Evolutionary conservation across 139 green algal species (phyloP).

Genomic region (Micromonas commoda): DNA sequence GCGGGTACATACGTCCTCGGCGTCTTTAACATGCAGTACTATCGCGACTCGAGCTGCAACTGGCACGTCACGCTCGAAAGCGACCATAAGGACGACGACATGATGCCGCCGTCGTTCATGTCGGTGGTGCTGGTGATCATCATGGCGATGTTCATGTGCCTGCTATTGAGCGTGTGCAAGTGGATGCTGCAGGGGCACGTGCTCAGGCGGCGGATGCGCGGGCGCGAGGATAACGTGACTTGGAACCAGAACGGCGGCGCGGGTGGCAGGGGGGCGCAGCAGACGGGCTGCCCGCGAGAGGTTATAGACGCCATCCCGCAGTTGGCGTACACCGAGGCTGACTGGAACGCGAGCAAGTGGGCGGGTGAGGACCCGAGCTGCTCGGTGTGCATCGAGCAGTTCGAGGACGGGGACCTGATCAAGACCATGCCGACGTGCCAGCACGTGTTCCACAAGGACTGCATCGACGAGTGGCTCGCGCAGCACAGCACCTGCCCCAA

Average conservation of each 20-base stretch:
- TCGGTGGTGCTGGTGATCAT: conserved; percentile 7
- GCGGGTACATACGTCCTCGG: conserved; percentile 8
- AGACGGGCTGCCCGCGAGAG: not conserved
- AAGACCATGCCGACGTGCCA: conserved; percentile 11
- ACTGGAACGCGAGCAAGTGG: not conserved
- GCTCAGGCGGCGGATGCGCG: not conserved
- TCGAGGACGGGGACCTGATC: not conserved
- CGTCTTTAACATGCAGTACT: conserved; percentile 33
- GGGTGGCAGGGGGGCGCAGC: not conserved
- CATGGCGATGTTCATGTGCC: not conserved
- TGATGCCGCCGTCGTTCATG: conserved; percentile 1
- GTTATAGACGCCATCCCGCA: not conserved
- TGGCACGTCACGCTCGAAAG: not conserved
- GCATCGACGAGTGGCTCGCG: conserved; percentile 23
- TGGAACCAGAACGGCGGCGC: not conserved
- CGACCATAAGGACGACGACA: not conserved
- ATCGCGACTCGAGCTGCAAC: not conserved
- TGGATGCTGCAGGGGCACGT: not conserved
- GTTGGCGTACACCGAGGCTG: not conserved
- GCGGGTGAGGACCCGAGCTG: conserved; percentile 15
- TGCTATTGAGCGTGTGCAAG: conserved; percentile 27
- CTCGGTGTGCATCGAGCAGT: conserved; percentile 7
- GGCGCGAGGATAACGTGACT: not conserved
- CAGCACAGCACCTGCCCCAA: conserved; percentile 31
- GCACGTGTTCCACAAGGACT: conserved; percentile 36